Base-by-base conservation (phyloP, 371 early-diverging fungal species). In the Mortierella sp. region DNA sequence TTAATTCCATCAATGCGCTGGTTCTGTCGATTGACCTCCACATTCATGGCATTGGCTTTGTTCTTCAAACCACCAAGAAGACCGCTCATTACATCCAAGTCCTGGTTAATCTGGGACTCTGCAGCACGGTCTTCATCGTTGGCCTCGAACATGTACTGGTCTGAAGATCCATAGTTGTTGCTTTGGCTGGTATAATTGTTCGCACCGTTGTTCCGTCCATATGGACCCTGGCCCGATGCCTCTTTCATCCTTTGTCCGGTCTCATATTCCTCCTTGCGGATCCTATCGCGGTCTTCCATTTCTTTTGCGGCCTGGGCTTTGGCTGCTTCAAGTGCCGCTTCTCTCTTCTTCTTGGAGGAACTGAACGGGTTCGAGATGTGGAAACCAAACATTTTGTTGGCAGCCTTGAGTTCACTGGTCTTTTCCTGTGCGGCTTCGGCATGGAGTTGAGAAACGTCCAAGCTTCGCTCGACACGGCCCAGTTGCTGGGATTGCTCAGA, bases 41-140 rank as follows among this genome's bases (percentile, higher is more conserved):
- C 76, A 60, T 87, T 87, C 88, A 94, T 94, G 52, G 90, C 82
- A 28, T 84, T 49, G 18, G 93, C 90, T 85, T 90, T 88, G 71
- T 89, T 85, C 83, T 90, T 92, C 51, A 95, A 78, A 45, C 90
- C 67, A 13, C 82, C 80, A n/a, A 91, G 66, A 16, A 88, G 85
- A 54, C 72, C 78, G 34, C 89, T 83, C 34, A 95, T 80, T 61
- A 87, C 68, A 69, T 91, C 88, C 72, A 95, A 61, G 70, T 95
- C 95, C 10, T 66, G 52, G 76, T 95, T 90, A 67, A 95, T 90
- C 67, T 95, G 95, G 61, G 89, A 82, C 79, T 95, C 95, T n/a
- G 87, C 57, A 2, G 82, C 84, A 56, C 89, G 85, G 60, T 91
- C 92, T 55, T 91, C 91, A 2, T 73, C 79, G 30, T 82, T 86